These are phyloP conservation scores for Saccharomycopsis malanga DNA, from an alignment of 805 yeast genomes.

Conservation along the genomic window DNA sequence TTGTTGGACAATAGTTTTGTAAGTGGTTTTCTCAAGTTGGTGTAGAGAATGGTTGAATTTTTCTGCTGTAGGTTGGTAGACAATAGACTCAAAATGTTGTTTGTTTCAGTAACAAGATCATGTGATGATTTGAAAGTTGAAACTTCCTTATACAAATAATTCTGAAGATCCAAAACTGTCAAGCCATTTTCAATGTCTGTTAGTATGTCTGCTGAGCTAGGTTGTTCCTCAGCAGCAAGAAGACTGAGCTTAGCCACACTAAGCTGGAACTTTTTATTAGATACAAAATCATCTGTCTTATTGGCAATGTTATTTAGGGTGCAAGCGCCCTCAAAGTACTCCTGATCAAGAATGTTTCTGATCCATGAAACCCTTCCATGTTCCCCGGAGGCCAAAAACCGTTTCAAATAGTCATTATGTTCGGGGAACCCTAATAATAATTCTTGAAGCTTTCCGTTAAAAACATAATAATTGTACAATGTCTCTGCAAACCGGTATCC, in stretches of 20 bases:
- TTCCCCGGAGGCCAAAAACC: slow-evolving; percentile 42
- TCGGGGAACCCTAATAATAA: slow-evolving; percentile 49
- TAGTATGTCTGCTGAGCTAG: slow-evolving; percentile 26
- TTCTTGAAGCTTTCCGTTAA: slow-evolving; percentile 42
- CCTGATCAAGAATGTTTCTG: slow-evolving; percentile 45
- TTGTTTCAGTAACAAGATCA: slow-evolving; percentile 15
- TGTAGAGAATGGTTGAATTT: slow-evolving; percentile 13
- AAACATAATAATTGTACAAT: slow-evolving; percentile 52
- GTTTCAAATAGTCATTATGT: slow-evolving; percentile 36
- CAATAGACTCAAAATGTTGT: slow-evolving; percentile 25
- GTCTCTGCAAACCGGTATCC: slow-evolving; percentile 63
- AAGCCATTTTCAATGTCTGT: slow-evolving; percentile 45
- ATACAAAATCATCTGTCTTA: slow-evolving; percentile 35
- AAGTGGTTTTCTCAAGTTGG: slow-evolving; percentile 23
- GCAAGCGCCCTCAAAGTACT: slow-evolving; percentile 44
- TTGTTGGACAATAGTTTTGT: slow-evolving; percentile 32
- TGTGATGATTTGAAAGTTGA: slow-evolving; percentile 1
- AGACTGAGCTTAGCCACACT: slow-evolving; percentile 68
- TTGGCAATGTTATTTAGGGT: slow-evolving; percentile 39
- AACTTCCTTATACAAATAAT: slow-evolving; percentile 29
- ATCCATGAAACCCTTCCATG: slow-evolving; percentile 68
- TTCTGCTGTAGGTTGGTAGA: slow-evolving; percentile 25
- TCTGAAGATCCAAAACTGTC: slow-evolving; percentile 44
- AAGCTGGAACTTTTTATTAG: slow-evolving; percentile 47
- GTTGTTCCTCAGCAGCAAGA: slow-evolving; percentile 34